A percentile compares a stretch with the other conserved stretches of the same genome.
phyloP scores from a whole-genome alignment of 179 eudicot species.

The Beta lomatogona region DNA sequence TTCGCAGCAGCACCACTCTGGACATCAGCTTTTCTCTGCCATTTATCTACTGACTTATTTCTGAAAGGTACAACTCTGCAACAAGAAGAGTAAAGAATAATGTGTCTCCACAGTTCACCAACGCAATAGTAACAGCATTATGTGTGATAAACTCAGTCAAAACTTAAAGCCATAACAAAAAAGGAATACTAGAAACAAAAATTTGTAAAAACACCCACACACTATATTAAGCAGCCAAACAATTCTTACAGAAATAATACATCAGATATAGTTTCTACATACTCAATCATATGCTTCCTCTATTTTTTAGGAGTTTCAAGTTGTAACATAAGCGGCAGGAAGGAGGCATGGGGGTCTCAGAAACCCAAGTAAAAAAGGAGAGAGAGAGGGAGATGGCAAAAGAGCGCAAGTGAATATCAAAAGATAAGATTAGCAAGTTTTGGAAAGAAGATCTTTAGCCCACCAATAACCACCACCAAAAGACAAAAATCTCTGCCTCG shows the following conservation, averaged over 20 bases:
- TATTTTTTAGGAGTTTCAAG: too few species aligned
- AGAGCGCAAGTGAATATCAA: not conserved
- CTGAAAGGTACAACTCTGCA: constrained; percentile 66
- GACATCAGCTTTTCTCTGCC: constrained; percentile 98
- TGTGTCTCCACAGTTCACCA: not conserved
- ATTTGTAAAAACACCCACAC: not conserved
- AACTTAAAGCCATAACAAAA: not conserved
- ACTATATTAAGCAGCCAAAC: not conserved
- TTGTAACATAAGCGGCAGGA: too few species aligned
- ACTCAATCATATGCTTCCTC: not conserved
- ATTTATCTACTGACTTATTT: constrained; percentile 80
- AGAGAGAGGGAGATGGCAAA: not conserved
- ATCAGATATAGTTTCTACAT: not conserved
- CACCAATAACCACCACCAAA: not conserved
- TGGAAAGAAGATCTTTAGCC: not conserved
- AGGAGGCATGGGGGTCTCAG: too few species aligned
- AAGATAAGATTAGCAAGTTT: not conserved
- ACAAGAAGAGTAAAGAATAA: constrained; percentile 16
- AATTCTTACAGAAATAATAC: not conserved
- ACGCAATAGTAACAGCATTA: not conserved
- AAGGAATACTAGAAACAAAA: not conserved
- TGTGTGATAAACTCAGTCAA: not conserved
- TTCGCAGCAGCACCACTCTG: constrained; percentile 91
- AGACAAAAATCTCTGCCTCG: not conserved
- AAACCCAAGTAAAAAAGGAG: not conserved